Base-by-base conservation (phyloP, 768 basidiomycete genomes). In the Mycena epipterygia region DNA sequence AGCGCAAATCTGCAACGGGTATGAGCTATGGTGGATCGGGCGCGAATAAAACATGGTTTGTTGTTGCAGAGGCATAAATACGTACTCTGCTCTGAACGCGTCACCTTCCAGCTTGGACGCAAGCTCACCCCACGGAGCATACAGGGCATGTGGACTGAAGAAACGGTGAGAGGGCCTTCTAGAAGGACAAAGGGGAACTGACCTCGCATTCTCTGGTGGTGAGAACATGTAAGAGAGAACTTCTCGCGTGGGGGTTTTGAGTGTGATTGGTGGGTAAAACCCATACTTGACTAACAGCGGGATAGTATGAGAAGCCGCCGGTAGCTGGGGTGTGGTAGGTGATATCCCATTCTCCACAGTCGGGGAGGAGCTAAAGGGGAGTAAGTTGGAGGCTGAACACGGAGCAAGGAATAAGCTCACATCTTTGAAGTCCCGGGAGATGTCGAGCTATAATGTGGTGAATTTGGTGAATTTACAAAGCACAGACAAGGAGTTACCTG, bases 1-100 rank as follows among this genome's bases (percentile, higher is more conserved):
- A 93, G 89, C 3, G 95, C 93, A 76, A 98, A 94, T 81, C 96
- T 98, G 77, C 64, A n/a, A n/a, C n/a, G n/a, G n/a, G n/a, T n/a
- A n/a, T n/a, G n/a, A n/a, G n/a, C n/a, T n/a, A n/a, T n/a, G n/a
- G n/a, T n/a, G n/a, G n/a, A n/a, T n/a, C n/a, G n/a, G n/a, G n/a
- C n/a, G n/a, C n/a, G n/a, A n/a, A n/a, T n/a, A n/a, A 70, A 64
- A 61, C 41, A 53, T 12, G 48, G 68, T n/a, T n/a, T n/a, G n/a
- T n/a, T n/a, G n/a, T n/a, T n/a, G n/a, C n/a, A n/a, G 14, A 63
- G 29, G 41, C 25, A 52, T 25, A 30, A n/a, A 75, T 71, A 93
- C 95, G 81, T 84, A 97, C 96, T 96, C 95, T 80, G 88, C 88
- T 82, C 91, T 89, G 80, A 92, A 93, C 16, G 83, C 81, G 74